A percentile compares a stretch with the other conserved stretches of the same genome.
Evolutionary conservation across 2,329 filamentous ascomycete species (phyloP).

Genomic region (Teratosphaeria epicoccoides): DNA sequence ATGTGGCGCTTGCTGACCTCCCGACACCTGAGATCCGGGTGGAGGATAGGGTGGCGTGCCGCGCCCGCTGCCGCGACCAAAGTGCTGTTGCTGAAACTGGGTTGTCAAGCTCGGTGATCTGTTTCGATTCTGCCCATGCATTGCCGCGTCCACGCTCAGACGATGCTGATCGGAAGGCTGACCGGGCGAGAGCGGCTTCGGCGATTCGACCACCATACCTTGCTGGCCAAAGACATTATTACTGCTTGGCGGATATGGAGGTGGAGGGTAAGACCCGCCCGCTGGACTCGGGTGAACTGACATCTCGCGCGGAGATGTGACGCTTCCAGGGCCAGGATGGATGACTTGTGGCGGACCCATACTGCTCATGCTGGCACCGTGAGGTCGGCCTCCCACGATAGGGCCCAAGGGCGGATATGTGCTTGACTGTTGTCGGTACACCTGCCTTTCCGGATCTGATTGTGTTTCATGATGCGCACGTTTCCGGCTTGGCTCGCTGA

Average conservation of each 20-base stretch:
- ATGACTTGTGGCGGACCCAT: constrained; percentile 29
- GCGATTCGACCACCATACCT: constrained; percentile 69
- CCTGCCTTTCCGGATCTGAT: constrained; percentile 42
- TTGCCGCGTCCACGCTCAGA: constrained; percentile 40
- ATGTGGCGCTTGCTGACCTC: constrained; percentile 14
- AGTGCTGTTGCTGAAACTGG: constrained; percentile 55
- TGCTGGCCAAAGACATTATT: constrained; percentile 55
- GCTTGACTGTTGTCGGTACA: constrained; percentile 56
- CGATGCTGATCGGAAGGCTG: constrained; percentile 38
- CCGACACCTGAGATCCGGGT: constrained; percentile 11
- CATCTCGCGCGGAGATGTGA: constrained; percentile 29
- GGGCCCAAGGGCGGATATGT: constrained; percentile 64
- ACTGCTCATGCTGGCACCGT: constrained; percentile 18
- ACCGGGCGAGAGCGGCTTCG: constrained; percentile 69
- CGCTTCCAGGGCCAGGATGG: constrained; percentile 20
- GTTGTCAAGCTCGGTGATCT: constrained; percentile 56
- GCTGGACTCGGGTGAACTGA: constrained; percentile 21
- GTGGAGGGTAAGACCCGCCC: constrained; percentile 11
- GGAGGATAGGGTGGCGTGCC: constrained; percentile 42
- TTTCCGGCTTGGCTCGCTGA: constrained; percentile 66
- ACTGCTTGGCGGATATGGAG: constrained; percentile 24
- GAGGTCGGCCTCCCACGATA: constrained; percentile 16
- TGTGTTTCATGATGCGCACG: constrained; percentile 54
- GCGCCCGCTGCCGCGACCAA: constrained; percentile 48
- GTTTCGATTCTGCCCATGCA: constrained; percentile 37